A percentile compares a stretch with the other conserved stretches of the same genome.
Conservation (phyloP, 345 rosid species). For the Salix dunnii region DNA sequence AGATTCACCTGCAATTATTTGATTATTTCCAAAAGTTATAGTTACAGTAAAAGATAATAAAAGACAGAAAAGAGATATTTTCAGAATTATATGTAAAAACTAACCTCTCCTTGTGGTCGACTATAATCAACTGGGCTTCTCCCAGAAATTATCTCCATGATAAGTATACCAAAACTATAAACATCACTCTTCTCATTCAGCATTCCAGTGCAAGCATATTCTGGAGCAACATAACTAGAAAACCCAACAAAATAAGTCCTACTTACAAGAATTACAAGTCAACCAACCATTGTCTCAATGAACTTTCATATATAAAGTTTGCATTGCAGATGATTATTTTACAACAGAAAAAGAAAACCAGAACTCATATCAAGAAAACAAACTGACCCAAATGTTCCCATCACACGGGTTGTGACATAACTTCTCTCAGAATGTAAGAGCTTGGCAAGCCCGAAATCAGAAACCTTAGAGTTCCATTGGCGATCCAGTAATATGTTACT, state of each 20-base stretch:
- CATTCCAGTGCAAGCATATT: constrained; percentile 98
- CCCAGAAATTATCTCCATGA: constrained; percentile 89
- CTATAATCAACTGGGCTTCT: constrained; percentile 87
- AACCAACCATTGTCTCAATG: background rate
- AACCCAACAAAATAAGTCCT: constrained; percentile 18
- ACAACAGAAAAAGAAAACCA: background rate
- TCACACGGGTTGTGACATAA: constrained; percentile 88
- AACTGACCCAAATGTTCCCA: constrained; percentile 95
- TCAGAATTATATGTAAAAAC: constrained; percentile 9
- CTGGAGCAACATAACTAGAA: constrained; percentile 88
- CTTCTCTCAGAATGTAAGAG: constrained; percentile 76
- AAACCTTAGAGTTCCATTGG: constrained; percentile 85
- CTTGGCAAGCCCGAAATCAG: constrained; percentile 98
- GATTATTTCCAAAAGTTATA: constrained; percentile 9
- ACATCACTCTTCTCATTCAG: constrained; percentile 88
- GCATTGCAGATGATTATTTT: background rate
- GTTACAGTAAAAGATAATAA: constrained; percentile 8
- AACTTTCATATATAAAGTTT: background rate
- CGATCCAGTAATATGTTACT: constrained; percentile 85
- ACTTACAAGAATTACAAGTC: background rate
- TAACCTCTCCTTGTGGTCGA: constrained; percentile 87
- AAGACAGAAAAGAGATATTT: background rate
- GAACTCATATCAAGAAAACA: constrained; percentile 1
- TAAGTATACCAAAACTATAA: constrained; percentile 87
- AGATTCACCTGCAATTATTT: constrained; percentile 62